Conservation (phyloP, 495 filamentous ascomycete genomes). For the Hypoxylon fragiforme region DNA sequence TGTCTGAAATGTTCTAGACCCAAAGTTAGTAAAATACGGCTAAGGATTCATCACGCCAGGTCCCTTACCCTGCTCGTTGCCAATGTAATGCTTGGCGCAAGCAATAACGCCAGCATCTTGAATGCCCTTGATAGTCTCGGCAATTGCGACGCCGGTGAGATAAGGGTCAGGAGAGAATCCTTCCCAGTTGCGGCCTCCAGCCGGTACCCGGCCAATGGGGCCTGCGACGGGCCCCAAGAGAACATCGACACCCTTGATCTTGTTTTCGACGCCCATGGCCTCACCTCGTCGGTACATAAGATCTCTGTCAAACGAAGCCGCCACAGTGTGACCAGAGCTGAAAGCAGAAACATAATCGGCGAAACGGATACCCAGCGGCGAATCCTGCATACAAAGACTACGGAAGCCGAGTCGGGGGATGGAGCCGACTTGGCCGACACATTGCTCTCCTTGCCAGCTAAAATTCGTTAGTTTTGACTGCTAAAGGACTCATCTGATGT, state of each 20-base stretch:
- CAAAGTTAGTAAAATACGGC: conserved; percentile 5
- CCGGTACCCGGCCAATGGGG: conserved; percentile 73
- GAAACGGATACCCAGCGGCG: conserved; percentile 79
- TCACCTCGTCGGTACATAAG: conserved; percentile 76
- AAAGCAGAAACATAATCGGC: conserved; percentile 80
- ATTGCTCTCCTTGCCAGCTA: conserved; percentile 76
- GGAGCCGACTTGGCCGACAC: conserved; percentile 76
- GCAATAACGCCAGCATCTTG: conserved; percentile 82
- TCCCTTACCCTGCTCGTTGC: conserved; percentile 61
- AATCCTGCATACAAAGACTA: conserved; percentile 86
- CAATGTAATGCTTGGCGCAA: conserved; percentile 80
- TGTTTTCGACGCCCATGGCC: conserved; percentile 80
- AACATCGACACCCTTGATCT: conserved; percentile 81
- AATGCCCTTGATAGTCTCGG: conserved; percentile 76
- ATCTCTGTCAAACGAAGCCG: conserved; percentile 71
- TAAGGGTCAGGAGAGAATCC: conserved; percentile 76
- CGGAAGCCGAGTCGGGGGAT: conserved; percentile 78
- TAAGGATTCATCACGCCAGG: not conserved
- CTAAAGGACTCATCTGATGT: not conserved
- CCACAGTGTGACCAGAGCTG: conserved; percentile 77
- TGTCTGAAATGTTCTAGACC: conserved; percentile 78
- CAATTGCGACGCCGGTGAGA: conserved; percentile 72
- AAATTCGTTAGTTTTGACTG: conserved; percentile 26
- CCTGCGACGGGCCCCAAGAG: conserved; percentile 89
- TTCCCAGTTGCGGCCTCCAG: conserved; percentile 91